Base-by-base conservation (phyloP, 2,329 filamentous ascomycete genomes). In the Juglanconis sp. region DNA sequence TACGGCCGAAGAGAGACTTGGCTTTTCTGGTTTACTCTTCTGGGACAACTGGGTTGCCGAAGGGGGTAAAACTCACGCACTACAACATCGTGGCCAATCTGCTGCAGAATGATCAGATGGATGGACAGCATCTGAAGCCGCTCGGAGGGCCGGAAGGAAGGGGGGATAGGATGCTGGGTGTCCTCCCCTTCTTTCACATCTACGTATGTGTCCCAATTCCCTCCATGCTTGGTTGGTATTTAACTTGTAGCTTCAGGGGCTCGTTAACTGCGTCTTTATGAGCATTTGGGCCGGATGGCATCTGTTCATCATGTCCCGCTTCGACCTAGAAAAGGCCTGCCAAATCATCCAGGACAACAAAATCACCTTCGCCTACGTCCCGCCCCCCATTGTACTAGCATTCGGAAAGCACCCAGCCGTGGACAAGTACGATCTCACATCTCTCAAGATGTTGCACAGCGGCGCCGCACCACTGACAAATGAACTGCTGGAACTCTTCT, bases 151-250 rank as follows among this genome's bases (percentile, higher is more conserved):
- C 77, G 2, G 82, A 84, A 68, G 86, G 85, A 8, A 79, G 85
- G 59, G 83, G 86, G 0, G 93, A 96, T 70, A 86, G 83, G 61
- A 78, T 95, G 35, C 74, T 97, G 6, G 90, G 90, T 1, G 88
- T 96, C 61, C 74, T 96, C 10, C 93, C 93, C 0, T 95, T 96
- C 73, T 96, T 92, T 76, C 92, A 96, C 71, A 93, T 96, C 64
- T 96, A 96, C 69, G 91, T 89, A 24, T 24, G 74, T 66, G 84
- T 69, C 5, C n/a, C 10, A 6, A 10, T 38, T 24, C 2, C 6
- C 40, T n/a, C 11, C n/a, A 7, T 31, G 4, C 17, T n/a, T 47
- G 9, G 68, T 24, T 24, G 24, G 24, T 24, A 24, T 24, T 24
- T 24, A 24, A 24, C 24, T 24, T 24, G 24, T 24, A 24, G 24